Base-by-base conservation (phyloP, 2,329 filamentous ascomycete genomes). In the Aurifilum marmelostoma region DNA sequence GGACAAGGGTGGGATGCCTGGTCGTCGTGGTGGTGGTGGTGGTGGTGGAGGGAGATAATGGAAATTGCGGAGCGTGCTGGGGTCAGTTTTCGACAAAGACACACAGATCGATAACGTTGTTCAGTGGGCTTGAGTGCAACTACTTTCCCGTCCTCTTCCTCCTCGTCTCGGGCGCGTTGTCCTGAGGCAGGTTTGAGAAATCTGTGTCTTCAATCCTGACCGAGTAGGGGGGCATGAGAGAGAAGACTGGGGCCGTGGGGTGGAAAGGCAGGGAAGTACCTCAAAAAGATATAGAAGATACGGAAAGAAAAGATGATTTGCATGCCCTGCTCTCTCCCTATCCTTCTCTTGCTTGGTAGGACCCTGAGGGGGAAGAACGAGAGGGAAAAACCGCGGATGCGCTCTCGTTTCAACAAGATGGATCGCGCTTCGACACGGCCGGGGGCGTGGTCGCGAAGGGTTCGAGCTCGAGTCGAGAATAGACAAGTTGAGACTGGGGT, bases 141-240 rank as follows among this genome's bases (percentile, higher is more conserved):
- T 47, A 43, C n/a, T 37, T 12, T 34, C 21, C 16, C 59, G n/a
- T 37, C 6, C 34, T 24, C 34, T 18, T 34, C 56, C 32, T 34
- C 34, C 43, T 59, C 56, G 66, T 70, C 63, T 68, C 66, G 63
- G 34, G 43, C 69, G 63, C 39, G 52, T 66, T 59, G 59, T 68
- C 66, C 68, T 60, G 66, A 63, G 59, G 65, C 66, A 68, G 65
- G 69, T 68, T 39, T 66, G 69, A 70, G 66, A 63, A 60, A n/a
- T n/a, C 61, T 59, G 58, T 59, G 37, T 63, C 66, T 47, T 47
- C 43, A 64, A 56, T 64, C 34, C 52, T 59, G 65, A 29, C 47
- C 16, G 47, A 32, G 18, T 1, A 5, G 21, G 18, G 43, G 50
- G 37, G 66, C 29, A n/a, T 41, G 47, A 54, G 41, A 43, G n/a